Conservation (phyloP, 352 stramenopile genomes). For the Phytophthora lateralis region DNA sequence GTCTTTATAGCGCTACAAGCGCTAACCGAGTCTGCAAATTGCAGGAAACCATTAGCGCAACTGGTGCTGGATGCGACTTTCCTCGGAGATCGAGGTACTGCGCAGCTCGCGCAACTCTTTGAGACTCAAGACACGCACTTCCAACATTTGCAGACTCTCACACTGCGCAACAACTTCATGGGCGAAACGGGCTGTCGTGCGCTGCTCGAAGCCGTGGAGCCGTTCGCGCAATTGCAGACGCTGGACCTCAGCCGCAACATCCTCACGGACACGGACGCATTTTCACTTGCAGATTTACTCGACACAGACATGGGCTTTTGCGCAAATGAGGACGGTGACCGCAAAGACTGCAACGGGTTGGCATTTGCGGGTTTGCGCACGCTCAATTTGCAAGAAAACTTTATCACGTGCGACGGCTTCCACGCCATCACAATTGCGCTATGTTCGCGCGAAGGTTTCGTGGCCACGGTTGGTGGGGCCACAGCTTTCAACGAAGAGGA, state of each 20-base stretch:
- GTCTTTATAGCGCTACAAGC: slow-evolving; percentile 43
- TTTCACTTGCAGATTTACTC: slow-evolving; percentile 46
- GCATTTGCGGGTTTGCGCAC: slow-evolving; percentile 32
- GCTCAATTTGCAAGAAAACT: slow-evolving; percentile 66
- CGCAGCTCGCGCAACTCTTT: slow-evolving; percentile 44
- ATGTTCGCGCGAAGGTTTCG: slow-evolving; percentile 30
- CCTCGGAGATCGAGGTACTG: slow-evolving; percentile 54
- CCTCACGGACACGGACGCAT: slow-evolving; percentile 57
- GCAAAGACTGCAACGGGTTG: slow-evolving; percentile 11
- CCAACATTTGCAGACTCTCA: slow-evolving; percentile 38
- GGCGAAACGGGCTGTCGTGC: slow-evolving; percentile 50
- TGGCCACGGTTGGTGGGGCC: slow-evolving; percentile 16
- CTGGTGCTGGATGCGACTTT: slow-evolving; percentile 68
- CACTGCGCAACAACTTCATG: slow-evolving; percentile 70
- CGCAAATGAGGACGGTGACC: slow-evolving; percentile 7
- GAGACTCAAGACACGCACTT: slow-evolving; percentile 32
- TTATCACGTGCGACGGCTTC: slow-evolving; percentile 69
- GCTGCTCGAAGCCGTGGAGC: slow-evolving; percentile 34
- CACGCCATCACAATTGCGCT: slow-evolving; percentile 59
- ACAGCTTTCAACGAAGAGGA: slow-evolving; percentile 1
- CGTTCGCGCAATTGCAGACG: slow-evolving; percentile 35
- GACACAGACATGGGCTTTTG: slow-evolving; percentile 25
- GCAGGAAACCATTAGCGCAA: slow-evolving; percentile 22
- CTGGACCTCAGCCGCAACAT: slow-evolving; percentile 65
- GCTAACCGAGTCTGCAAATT: slow-evolving; percentile 15